Conservation (phyloP, 768 basidiomycete species). For the Suillus ampliporus region DNA sequence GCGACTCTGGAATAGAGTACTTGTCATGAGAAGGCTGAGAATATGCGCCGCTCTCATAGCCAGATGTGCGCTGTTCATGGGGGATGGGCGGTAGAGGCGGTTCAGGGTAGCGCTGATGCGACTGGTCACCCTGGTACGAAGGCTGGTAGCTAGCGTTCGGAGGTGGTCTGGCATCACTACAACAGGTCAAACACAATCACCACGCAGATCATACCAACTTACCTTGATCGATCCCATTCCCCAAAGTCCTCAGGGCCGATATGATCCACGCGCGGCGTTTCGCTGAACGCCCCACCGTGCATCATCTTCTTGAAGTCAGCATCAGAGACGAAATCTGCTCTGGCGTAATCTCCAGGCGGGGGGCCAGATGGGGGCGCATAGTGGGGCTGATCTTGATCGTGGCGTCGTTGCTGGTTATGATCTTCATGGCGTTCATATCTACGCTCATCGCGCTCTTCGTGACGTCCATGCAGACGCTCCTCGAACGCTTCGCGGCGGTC, state of each 20-base stretch:
- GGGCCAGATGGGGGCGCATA: constrained; percentile 3
- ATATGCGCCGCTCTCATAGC: neutral
- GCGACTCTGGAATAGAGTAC: neutral
- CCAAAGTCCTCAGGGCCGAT: constrained; percentile 12
- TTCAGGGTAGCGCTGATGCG: neutral
- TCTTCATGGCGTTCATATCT: neutral
- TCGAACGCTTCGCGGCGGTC: constrained; percentile 15
- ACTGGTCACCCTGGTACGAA: neutral
- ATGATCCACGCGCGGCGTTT: neutral
- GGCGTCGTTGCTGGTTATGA: neutral
- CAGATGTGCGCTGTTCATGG: neutral
- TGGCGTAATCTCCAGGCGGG: constrained; percentile 21
- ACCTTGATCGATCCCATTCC: constrained; percentile 10
- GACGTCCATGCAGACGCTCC: constrained; percentile 16
- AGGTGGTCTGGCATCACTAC: constrained; percentile 14
- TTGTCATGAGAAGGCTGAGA: constrained; percentile 3
- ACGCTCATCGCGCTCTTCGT: constrained; percentile 19
- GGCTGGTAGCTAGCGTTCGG: constrained; percentile 9
- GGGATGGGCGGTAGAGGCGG: constrained; percentile 1
- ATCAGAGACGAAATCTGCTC: constrained; percentile 36
- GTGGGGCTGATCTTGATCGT: constrained; percentile 6
- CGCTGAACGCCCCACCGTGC: constrained; percentile 18
- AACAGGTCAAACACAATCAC: neutral
- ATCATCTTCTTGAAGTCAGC: constrained; percentile 31
- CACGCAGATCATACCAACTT: neutral